Evolutionary conservation across 2,329 filamentous ascomycete species (phyloP), one percentile per base, ranked within the genome.

Genomic region (Bipolaris sorokiniana): DNA sequence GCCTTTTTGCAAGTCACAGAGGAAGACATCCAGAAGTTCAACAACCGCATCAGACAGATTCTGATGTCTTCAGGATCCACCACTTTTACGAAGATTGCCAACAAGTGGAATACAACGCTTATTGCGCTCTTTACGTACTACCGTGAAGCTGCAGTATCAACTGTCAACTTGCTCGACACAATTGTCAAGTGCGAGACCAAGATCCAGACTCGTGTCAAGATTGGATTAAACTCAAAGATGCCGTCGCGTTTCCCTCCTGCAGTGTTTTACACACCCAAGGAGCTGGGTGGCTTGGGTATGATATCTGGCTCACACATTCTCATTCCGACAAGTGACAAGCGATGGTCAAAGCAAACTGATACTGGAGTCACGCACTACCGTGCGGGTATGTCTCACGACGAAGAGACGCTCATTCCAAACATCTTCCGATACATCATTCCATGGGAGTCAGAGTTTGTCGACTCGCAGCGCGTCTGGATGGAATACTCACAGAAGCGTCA

Each of bases 181-280:
- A 99, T 99, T 67, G 95, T 99, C 75, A 99, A 99, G 80, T 99
- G 95, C 68, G 95, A 99, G 79, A 99, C 96, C 13, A 99, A 99
- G 83, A 99, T 99, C 51, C 95, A 99, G 79, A 99, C 95, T 4
- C 87, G 95, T 74, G 95, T 99, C 69, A 99, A 99, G 84, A 99
- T 99, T 68, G 95, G 95, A 2, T 79, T 99, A 59, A 99, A 99
- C 79, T 98, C 94, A 4, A 99, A 99, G 82, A 99, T 99, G 95
- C 95, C 95, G 51, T 97, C 92, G 40, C 90, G 95, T 82, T 99
- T 99, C 82, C 95, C 95, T 16, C 95, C 95, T 16, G 95, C 95
- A 3, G 95, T 99, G 2, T 99, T 99, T 80, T 99, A 99, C 72
- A 99, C 95, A 0, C 96, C 96, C 0, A 99, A 99, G 80, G 95